phyloP scores from a whole-genome alignment of 2,329 filamentous ascomycete genomes.

The Neoarthrinium moseri region DNA sequence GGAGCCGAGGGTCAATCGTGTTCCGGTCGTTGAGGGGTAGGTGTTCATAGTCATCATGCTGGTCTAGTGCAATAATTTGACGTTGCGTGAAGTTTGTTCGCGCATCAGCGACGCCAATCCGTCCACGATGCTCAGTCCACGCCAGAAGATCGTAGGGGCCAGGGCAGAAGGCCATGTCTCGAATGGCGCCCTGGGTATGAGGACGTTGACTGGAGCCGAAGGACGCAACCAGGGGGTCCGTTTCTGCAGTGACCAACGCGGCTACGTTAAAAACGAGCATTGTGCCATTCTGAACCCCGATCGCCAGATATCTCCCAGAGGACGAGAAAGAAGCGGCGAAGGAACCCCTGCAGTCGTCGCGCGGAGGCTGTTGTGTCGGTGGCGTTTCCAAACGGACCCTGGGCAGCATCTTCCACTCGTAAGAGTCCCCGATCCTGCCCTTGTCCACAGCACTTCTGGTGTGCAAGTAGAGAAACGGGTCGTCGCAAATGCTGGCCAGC shows the following conservation, averaged over 20 bases:
- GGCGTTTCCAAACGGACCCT: conserved; percentile 59
- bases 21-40: conserved; percentile 55
- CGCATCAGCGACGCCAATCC: conserved; percentile 72
- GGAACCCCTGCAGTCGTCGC: conserved; percentile 61
- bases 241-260: conserved; percentile 40
- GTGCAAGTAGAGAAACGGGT: conserved; percentile 84
- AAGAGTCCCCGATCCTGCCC: conserved; percentile 29
- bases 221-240: conserved; percentile 67
- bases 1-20: conserved; percentile 51
- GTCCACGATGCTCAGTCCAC: conserved; percentile 87
- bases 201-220: conserved; percentile 77
- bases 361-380: conserved; percentile 50
- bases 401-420: conserved; percentile 50
- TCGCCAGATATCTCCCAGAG: conserved; percentile 68
- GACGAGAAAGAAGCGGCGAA: conserved; percentile 78
- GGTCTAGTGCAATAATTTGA: conserved; percentile 67
- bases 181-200: conserved; percentile 72
- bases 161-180: conserved; percentile 90
- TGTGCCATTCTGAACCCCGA: conserved; percentile 77
- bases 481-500: conserved; percentile 83
- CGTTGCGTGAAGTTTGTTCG: conserved; percentile 64
- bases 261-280: conserved; percentile 71
- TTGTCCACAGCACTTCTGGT: conserved; percentile 43
- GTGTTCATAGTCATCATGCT: conserved; percentile 55
- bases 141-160: conserved; percentile 87